These are phyloP conservation scores for Paramecium tetraurelia DNA, from an alignment of 73 alveolate genomes.

Conservation along the genomic window DNA sequence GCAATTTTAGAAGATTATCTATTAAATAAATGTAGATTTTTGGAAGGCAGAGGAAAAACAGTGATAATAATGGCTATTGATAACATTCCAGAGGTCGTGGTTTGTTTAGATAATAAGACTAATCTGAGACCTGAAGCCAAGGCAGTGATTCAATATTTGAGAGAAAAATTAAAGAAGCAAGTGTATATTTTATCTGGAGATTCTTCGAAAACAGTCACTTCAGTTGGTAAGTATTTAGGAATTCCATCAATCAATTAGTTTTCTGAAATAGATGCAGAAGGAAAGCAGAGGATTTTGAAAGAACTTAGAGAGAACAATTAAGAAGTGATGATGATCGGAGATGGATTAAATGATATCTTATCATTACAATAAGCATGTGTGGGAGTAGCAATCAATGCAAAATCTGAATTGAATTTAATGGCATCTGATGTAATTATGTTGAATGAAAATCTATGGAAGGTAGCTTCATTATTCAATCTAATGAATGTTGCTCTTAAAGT, in stretches of 20 bases:
- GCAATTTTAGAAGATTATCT: background rate
- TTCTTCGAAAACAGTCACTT: conserved; percentile 26
- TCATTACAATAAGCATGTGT: conserved; percentile 57
- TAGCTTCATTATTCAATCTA: conserved; percentile 4
- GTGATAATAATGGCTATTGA: conserved; percentile 16
- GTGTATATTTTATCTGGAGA: conserved; percentile 46
- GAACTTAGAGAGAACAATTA: conserved; percentile 9
- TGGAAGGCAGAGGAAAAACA: conserved; percentile 33
- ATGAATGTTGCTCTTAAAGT: background rate
- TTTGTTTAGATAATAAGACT: conserved; percentile 13
- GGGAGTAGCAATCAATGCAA: conserved; percentile 55
- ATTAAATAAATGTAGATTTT: background rate
- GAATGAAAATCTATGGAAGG: conserved; percentile 54
- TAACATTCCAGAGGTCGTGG: background rate
- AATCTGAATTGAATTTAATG: conserved; percentile 54
- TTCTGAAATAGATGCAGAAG: conserved; percentile 57
- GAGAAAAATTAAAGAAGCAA: conserved; percentile 5
- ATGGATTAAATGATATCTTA: conserved; percentile 54
- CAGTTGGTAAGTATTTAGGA: conserved; percentile 53
- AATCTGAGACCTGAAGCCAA: conserved; percentile 61
- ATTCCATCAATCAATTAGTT: background rate
- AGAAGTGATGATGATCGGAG: conserved; percentile 64
- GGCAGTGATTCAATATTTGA: background rate
- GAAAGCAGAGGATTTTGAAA: conserved; percentile 26
- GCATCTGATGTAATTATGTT: conserved; percentile 50